Evolutionary conservation across 2,329 filamentous ascomycete species (phyloP).

Genomic region (Colletotrichum sp.): DNA sequence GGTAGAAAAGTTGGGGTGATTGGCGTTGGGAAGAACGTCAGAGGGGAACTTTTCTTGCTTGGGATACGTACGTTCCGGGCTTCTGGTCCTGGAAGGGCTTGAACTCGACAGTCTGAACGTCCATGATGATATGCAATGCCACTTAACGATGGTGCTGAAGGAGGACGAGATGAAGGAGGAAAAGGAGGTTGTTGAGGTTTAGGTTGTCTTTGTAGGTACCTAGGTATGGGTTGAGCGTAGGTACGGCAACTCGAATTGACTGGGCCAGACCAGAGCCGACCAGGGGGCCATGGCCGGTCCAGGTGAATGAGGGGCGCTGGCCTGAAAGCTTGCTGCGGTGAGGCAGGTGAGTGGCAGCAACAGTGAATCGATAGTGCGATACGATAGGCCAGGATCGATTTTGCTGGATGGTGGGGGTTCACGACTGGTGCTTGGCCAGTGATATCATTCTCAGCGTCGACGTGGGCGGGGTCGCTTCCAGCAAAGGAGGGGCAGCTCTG

Average conservation of each 20-base stretch:
- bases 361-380: not conserved
- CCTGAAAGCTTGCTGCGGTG: not conserved
- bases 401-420: constrained; percentile 4
- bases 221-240: not conserved
- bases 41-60: constrained; percentile 25
- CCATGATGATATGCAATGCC: constrained; percentile 59
- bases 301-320: not conserved
- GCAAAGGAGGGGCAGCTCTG: constrained; percentile 12
- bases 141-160: constrained; percentile 2
- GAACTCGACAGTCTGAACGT: constrained; percentile 77
- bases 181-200: constrained; percentile 21
- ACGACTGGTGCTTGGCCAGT: constrained; percentile 8
- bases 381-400: not conserved
- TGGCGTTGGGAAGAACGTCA: constrained; percentile 32
- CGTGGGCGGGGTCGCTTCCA: constrained; percentile 6
- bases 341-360: constrained; percentile 2
- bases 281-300: not conserved
- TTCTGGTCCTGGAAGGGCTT: constrained; percentile 95
- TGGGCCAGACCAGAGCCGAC: not conserved
- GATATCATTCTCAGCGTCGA: constrained; percentile 15
- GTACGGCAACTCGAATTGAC: not conserved
- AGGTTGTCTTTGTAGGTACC: not conserved
- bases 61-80: constrained; percentile 88
- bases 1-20: constrained; percentile 6
- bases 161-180: constrained; percentile 18